Conservation (phyloP, 441 rosid genomes). For the Populus tomentosa region DNA sequence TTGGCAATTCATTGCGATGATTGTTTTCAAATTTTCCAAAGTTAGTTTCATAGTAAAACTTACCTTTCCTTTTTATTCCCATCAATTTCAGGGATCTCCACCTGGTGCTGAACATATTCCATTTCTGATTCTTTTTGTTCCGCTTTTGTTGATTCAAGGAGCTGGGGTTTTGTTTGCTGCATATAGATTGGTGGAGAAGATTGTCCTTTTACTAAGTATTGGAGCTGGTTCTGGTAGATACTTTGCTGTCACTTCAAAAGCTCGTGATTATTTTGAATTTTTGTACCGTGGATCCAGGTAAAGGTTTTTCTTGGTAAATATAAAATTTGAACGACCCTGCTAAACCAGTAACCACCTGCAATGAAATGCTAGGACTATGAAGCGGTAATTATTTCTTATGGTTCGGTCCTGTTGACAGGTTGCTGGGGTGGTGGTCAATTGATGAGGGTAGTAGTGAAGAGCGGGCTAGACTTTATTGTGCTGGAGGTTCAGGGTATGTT, state of each 20-base stretch:
- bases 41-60: constrained; percentile 8
- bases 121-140: constrained; percentile 58
- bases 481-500: constrained; percentile 63
- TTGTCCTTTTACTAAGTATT: constrained; percentile 45
- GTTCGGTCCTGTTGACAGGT: constrained; percentile 37
- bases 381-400: not conserved
- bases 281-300: constrained; percentile 95
- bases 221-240: constrained; percentile 52
- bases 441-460: constrained; percentile 94
- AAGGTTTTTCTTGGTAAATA: constrained; percentile 7
- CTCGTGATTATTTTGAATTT: constrained; percentile 69
- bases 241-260: constrained; percentile 54
- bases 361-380: not conserved
- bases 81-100: constrained; percentile 70
- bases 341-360: not conserved
- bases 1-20: constrained; percentile 3
- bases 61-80: not conserved
- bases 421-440: constrained; percentile 99
- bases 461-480: constrained; percentile 72
- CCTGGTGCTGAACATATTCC: constrained; percentile 66
- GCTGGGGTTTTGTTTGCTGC: constrained; percentile 55
- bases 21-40: not conserved
- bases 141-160: constrained; percentile 78
- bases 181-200: constrained; percentile 60
- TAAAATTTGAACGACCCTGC: not conserved